A percentile compares a stretch with the other conserved stretches of the same genome.
Evolutionary conservation across 345 rosid genomes (phyloP).

Genomic region (Alliaria petiolata): DNA sequence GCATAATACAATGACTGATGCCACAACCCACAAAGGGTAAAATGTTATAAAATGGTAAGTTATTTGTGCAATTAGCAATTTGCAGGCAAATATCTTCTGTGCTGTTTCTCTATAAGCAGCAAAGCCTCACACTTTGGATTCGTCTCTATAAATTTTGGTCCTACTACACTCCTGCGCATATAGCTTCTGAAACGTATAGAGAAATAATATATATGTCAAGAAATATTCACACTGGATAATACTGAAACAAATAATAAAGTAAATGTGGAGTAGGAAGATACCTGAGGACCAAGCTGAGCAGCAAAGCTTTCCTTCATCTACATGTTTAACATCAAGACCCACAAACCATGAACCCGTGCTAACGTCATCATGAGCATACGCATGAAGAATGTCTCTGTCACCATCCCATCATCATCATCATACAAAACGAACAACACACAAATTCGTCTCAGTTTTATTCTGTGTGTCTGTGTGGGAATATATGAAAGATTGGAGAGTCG

Average conservation of each 20-base stretch:
- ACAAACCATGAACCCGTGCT: slow-evolving; percentile 80
- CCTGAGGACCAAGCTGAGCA: slow-evolving; percentile 80
- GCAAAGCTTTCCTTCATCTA: slow-evolving; percentile 68
- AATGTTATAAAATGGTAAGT: neutral
- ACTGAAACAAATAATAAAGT: neutral
- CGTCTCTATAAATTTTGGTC: neutral
- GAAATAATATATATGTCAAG: neutral
- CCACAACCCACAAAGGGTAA: neutral
- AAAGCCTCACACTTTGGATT: slow-evolving; percentile 3
- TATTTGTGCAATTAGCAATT: slow-evolving; percentile 6
- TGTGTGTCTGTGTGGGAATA: neutral
- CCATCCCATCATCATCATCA: slow-evolving; percentile 2
- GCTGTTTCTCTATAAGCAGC: neutral
- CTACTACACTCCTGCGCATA: slow-evolving; percentile 58
- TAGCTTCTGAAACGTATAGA: slow-evolving; percentile 49
- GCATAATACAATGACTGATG: neutral
- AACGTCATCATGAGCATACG: slow-evolving; percentile 70
- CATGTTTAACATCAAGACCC: slow-evolving; percentile 63
- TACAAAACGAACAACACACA: neutral
- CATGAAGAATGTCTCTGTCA: slow-evolving; percentile 54
- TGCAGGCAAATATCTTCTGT: neutral
- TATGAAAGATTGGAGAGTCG: neutral
- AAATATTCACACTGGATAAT: neutral
- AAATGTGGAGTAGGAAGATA: slow-evolving; percentile 19
- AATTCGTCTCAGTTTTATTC: neutral